These are phyloP conservation scores for Teratosphaeria zuluensis DNA, from an alignment of 2,329 filamentous ascomycete species.

Conservation along the genomic window DNA sequence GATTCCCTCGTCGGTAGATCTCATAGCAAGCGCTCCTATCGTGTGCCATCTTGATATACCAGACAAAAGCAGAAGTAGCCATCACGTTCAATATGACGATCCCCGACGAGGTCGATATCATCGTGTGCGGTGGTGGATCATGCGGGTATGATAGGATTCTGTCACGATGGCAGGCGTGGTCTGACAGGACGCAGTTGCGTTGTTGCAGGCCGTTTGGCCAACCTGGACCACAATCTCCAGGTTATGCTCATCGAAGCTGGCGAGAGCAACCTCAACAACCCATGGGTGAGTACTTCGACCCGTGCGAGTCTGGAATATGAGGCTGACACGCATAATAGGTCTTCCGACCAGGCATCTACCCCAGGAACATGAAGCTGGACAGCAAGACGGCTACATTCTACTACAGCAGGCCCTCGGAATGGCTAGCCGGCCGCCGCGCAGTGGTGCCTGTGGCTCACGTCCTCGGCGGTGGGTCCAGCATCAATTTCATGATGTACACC, in stretches of 20 bases:
- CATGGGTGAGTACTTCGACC: slow-evolving; percentile 45
- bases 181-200: slow-evolving; percentile 34
- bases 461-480: slow-evolving; percentile 48
- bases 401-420: slow-evolving; percentile 64
- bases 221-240: slow-evolving; percentile 63
- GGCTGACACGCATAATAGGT: background rate
- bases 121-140: slow-evolving; percentile 66
- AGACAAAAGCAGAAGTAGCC: background rate
- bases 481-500: slow-evolving; percentile 77
- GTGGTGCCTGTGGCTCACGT: slow-evolving; percentile 67
- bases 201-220: slow-evolving; percentile 52
- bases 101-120: slow-evolving; percentile 72
- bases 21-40: background rate
- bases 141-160: slow-evolving; percentile 41
- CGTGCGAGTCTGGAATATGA: background rate
- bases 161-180: background rate
- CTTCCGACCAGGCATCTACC: slow-evolving; percentile 60
- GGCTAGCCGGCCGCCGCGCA: slow-evolving; percentile 59
- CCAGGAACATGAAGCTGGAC: slow-evolving; percentile 67
- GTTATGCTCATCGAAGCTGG: slow-evolving; percentile 63
- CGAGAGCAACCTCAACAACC: slow-evolving; percentile 67
- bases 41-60: background rate
- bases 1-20: background rate
- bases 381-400: slow-evolving; percentile 77
- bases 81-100: slow-evolving; percentile 44